Evolutionary conservation across 192 early-diverging fungal genomes (phyloP).

Genomic region (Coemansia nantahalensis): DNA sequence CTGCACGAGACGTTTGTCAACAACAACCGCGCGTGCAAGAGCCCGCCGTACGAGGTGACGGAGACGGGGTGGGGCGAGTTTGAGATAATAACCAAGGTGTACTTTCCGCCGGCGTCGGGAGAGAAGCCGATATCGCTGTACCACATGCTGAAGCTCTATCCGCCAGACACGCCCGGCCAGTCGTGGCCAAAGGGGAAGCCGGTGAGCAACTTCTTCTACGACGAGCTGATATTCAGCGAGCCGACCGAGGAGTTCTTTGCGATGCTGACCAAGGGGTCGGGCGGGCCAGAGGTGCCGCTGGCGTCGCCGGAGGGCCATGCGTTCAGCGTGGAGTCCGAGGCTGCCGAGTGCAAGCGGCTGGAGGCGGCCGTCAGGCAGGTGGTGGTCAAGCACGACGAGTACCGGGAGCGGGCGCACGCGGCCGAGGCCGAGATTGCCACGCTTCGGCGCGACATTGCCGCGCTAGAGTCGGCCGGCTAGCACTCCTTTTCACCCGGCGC

Average conservation of each 20-base stretch:
- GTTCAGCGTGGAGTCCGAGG: conserved; percentile 61
- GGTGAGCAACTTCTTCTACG: conserved; percentile 53
- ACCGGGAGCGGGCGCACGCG: conserved; percentile 41
- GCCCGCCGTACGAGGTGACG: conserved; percentile 81
- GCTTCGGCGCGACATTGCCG: conserved; percentile 51
- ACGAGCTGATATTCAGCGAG: conserved; percentile 72
- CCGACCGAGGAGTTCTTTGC: conserved; percentile 74
- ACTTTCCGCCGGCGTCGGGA: conserved; percentile 72
- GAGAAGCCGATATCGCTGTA: conserved; percentile 80
- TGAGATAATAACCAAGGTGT: conserved; percentile 91
- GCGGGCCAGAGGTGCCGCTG: conserved; percentile 52
- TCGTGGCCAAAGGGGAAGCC: conserved; percentile 52
- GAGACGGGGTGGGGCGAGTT: conserved; percentile 99
- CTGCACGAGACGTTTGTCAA: conserved; percentile 90
- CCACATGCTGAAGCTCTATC: conserved; percentile 91
- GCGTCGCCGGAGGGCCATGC: conserved; percentile 42
- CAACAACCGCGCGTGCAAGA: conserved; percentile 64
- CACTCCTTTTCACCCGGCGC: neutral
- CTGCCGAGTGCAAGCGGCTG: conserved; percentile 65
- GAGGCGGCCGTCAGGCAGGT: conserved; percentile 62
- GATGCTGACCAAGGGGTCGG: conserved; percentile 54
- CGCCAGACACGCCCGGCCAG: conserved; percentile 48
- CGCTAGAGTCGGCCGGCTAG: conserved; percentile 30
- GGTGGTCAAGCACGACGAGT: conserved; percentile 55
- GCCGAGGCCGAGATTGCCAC: conserved; percentile 52